These are phyloP conservation scores for Asterophora lycoperdoides DNA, from an alignment of 768 basidiomycete genomes.

Conservation along the genomic window DNA sequence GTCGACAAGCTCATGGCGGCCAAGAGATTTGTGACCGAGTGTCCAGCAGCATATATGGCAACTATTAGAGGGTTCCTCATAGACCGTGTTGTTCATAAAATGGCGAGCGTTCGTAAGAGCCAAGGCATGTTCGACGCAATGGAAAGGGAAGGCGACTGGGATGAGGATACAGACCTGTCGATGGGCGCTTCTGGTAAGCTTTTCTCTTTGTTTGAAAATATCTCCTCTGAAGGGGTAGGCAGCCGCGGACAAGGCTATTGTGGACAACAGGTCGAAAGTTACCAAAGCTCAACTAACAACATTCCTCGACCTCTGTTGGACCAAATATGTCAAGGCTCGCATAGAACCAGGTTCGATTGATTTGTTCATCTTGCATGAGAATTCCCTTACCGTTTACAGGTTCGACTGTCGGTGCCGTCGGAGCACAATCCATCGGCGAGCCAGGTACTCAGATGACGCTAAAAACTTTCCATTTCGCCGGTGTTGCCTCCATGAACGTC, in stretches of 20 bases:
- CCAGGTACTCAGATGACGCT: conserved; percentile 99
- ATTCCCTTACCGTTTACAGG: conserved; percentile 40
- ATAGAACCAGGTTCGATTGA: conserved; percentile 78
- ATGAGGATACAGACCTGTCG: conserved; percentile 69
- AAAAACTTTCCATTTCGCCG: conserved; percentile 99
- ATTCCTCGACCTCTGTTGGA: conserved; percentile 88
- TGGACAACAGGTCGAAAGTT: conserved; percentile 90
- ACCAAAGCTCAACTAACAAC: conserved; percentile 72
- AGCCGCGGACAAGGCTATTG: conserved; percentile 67
- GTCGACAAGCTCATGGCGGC: conserved; percentile 59
- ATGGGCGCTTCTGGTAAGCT: conserved; percentile 67
- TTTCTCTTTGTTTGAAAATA: neutral
- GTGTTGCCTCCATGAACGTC: conserved; percentile 99
- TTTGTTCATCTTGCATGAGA: too few relatives aligned
- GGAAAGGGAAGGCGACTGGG: conserved; percentile 71
- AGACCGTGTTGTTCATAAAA: conserved; percentile 57
- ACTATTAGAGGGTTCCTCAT: conserved; percentile 69
- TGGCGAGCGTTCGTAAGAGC: conserved; percentile 62
- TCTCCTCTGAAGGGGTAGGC: conserved; percentile 2
- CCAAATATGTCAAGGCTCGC: conserved; percentile 89
- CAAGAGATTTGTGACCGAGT: conserved; percentile 61
- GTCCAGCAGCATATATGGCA: conserved; percentile 64
- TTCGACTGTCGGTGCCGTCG: conserved; percentile 97
- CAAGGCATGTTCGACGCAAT: conserved; percentile 85
- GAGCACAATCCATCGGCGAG: conserved; percentile 98